Base-by-base conservation (phyloP, 73 alveolate genomes). In the Paramecium biaurelia region DNA sequence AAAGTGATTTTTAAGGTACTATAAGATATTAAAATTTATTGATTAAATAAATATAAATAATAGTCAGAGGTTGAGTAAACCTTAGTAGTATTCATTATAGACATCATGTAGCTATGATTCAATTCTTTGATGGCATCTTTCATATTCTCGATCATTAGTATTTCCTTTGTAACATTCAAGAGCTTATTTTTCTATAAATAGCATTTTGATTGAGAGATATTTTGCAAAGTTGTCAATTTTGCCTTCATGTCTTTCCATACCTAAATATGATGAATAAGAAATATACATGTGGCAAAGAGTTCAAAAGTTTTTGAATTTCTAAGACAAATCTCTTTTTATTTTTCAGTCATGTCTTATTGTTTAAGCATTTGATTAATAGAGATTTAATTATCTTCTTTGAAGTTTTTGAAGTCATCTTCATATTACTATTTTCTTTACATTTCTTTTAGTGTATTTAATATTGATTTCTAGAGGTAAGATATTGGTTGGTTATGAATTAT, bases 191-290 rank as follows among this genome's bases (percentile, higher is more conserved):
- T 63, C 84, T 1, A 63, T 63, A 30, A 63, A 63, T 32, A 63
- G 21, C 84, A 63, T 30, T 8, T 32, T 63, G 26, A 63, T 63
- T 4, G 84, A 63, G 26, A 63, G 47, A 12, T 63, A 63, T 63
- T 63, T 26, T 12, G 49, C 84, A 63, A 63, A 12, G 45, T 63
- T 63, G 45, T 63, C 45, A 12, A 63, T 63, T 32, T 63, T 63
- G 24, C 84, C 84, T 30, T 63, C 84, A 63, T 63, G 84, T 63
- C 84, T 63, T 63, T 63, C 84, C 84, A 63, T 63, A 63, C 84
- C 84, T 63, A 63, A 63, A 28, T 2, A 14, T 63, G 49, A 30
- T 63, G 21, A 63, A 30, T 26, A 12, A 3, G 43, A 63, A 10
- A 23, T n/a, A 53, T 63, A 63, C 84, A 63, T 63, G 84, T 63